Conservation (phyloP, 228 moss, liverwort and hornwort genomes). For the Sphagnum fallax region DNA sequence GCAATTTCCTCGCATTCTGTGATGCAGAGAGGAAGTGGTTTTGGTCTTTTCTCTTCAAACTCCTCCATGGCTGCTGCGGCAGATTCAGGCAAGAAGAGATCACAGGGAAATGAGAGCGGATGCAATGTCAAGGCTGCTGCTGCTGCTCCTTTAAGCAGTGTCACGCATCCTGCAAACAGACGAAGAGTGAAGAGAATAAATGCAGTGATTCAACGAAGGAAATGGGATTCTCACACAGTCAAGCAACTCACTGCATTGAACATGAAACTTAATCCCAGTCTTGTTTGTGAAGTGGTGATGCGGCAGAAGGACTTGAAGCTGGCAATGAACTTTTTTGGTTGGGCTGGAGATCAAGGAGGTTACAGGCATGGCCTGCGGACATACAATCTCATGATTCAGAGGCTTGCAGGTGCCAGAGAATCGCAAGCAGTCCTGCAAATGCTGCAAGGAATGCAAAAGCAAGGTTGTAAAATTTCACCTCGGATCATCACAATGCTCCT, state of each 20-base stretch:
- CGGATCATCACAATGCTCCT: conserved; percentile 30
- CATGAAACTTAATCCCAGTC: conserved; percentile 32
- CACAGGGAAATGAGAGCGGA: neutral
- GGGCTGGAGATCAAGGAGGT: conserved; percentile 55
- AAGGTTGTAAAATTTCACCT: conserved; percentile 31
- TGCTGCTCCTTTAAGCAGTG: neutral
- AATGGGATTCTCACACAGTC: conserved; percentile 38
- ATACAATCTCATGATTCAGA: conserved; percentile 48
- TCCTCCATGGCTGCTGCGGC: neutral
- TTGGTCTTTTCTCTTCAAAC: neutral
- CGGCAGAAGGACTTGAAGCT: conserved; percentile 47
- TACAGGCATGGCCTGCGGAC: conserved; percentile 39
- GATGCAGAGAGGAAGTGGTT: neutral
- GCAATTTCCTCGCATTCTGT: conserved; percentile 1
- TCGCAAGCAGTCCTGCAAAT: conserved; percentile 23
- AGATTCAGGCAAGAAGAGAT: neutral
- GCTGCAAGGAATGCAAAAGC: conserved; percentile 45
- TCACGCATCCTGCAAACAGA: conserved; percentile 8
- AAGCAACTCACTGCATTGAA: conserved; percentile 41
- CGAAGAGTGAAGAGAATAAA: conserved; percentile 35
- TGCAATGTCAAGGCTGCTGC: neutral
- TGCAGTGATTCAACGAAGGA: conserved; percentile 39
- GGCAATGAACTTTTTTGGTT: conserved; percentile 37
- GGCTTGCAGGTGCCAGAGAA: conserved; percentile 53
- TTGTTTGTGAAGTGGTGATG: conserved; percentile 53